Evolutionary conservation across 2,329 filamentous ascomycete genomes (phyloP).

Genomic region (Fusarium agapanthi): DNA sequence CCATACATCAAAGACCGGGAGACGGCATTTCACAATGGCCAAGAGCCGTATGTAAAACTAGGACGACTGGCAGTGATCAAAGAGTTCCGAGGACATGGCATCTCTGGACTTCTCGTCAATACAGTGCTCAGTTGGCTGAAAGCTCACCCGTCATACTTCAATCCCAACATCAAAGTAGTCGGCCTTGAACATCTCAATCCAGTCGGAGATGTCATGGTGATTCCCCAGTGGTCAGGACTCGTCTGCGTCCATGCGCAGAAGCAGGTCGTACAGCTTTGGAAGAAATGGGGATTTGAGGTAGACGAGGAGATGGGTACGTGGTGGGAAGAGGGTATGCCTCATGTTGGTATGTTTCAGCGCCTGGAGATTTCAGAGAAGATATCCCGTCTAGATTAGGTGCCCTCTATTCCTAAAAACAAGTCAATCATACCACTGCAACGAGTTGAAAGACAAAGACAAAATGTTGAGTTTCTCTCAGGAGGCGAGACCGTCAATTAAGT

Average conservation of each 20-base stretch:
- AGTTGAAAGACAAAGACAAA: neutral
- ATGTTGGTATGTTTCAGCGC: conserved; percentile 82
- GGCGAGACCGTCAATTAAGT: neutral
- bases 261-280: conserved; percentile 71
- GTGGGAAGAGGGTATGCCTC: conserved; percentile 84
- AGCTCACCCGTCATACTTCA: conserved; percentile 65
- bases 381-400: conserved; percentile 38
- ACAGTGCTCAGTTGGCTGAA: conserved; percentile 74
- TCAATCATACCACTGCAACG: neutral
- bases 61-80: conserved; percentile 77
- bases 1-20: conserved; percentile 50
- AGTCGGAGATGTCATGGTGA: conserved; percentile 44
- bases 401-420: neutral
- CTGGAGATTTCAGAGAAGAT: conserved; percentile 48
- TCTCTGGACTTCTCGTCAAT: conserved; percentile 73
- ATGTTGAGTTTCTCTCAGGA: neutral
- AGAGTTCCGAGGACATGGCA: conserved; percentile 70
- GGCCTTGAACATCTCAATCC: conserved; percentile 56
- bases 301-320: conserved; percentile 80
- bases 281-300: conserved; percentile 74
- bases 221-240: conserved; percentile 76
- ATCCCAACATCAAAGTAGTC: conserved; percentile 56
- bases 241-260: conserved; percentile 83
- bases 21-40: conserved; percentile 64
- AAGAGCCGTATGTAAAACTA: conserved; percentile 83